Base-by-base conservation (phyloP, 179 eudicot genomes). In the Sideroxylon spinosum region DNA sequence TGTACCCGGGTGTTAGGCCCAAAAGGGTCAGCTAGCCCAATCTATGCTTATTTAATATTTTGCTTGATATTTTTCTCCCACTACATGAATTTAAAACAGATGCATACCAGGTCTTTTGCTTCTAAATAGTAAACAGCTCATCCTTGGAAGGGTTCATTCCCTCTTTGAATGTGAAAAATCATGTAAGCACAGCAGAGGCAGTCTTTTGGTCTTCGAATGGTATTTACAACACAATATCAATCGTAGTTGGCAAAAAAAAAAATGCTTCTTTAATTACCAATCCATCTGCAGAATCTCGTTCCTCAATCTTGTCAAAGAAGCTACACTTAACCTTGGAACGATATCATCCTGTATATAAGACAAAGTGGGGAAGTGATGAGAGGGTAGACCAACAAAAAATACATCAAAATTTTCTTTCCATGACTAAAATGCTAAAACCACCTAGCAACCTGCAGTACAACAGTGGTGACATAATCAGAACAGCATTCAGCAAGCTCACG, bases 281-380 rank as follows among this genome's bases (percentile, higher is more conserved):
- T 95, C 98, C 62, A 97, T 95, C 74, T 89, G 90, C 71, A 95
- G 85, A 70, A 95, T 90, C 87, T 95, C 99, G 84, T 93, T 95
- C 88, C 99, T 92, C 85, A 95, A 78, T 82, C 97, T 90, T 28
- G 91, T 90, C 81, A 93, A 81, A 72, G 99, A 88, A 80, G 94
- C 96, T 71, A 85, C 87, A 83, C 98, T 95, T 74, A 95, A 86
- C 77, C 98, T 89, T 79, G 99, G 99, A 80, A 95, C 77, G 46
- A 95, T 92, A 82, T 95, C 99, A 85, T 92, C 99, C 99, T 95
- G 92, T 84, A 83, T 22, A 70, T 28, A 57, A 78, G 76, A 32
- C 73, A 67, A 37, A 64, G 26, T 8, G 17, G 73, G 74, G 50
- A 64, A 14, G 20, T 20, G 9, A 65, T 44, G 69, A 20, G 57